Conservation (phyloP, 257 asterid species). For the Fraxinus americana region DNA sequence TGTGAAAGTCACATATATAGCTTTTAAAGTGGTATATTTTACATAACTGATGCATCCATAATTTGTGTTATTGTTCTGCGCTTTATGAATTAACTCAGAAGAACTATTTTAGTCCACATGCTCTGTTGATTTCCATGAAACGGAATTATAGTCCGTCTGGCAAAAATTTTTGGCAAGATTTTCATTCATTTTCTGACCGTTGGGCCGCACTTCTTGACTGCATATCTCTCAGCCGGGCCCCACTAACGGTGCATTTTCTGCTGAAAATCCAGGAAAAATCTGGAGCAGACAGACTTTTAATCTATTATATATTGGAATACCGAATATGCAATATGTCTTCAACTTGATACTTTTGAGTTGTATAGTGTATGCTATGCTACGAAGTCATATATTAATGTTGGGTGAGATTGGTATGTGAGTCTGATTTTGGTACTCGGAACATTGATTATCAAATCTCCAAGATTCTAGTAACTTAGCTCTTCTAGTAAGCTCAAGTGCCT, state of each 20-base stretch:
- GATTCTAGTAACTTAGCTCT: background rate
- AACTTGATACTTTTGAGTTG: background rate
- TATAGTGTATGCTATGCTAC: background rate
- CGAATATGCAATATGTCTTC: background rate
- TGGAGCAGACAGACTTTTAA: too few species aligned
- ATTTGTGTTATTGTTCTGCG: background rate
- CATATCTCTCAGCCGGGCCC: too few species aligned
- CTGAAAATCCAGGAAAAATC: too few species aligned
- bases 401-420: background rate
- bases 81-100: background rate
- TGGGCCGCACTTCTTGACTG: too few species aligned
- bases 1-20: background rate
- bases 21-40: background rate
- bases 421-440: conserved; percentile 5
- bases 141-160: too few species aligned
- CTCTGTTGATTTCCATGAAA: background rate
- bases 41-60: too few species aligned
- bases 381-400: background rate
- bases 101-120: background rate
- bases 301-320: background rate
- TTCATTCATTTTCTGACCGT: too few species aligned
- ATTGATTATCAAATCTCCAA: background rate
- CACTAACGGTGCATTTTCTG: too few species aligned
- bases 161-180: too few species aligned
- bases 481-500: too few species aligned